Base-by-base conservation (phyloP, 768 basidiomycete genomes). In the Lactifluus echinatus region DNA sequence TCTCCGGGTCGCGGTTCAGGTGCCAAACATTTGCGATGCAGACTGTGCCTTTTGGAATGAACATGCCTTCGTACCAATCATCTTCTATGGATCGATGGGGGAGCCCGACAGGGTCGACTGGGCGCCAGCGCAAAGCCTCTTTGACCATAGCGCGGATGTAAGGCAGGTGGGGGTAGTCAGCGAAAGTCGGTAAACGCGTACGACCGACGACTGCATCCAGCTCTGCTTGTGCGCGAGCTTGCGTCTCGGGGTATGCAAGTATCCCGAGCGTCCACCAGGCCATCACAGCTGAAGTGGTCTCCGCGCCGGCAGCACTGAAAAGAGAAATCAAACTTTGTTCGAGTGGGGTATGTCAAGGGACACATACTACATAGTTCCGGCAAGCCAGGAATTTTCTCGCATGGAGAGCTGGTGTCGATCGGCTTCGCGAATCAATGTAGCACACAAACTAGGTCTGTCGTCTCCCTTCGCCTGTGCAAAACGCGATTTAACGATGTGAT, bases 321-420 rank as follows among this genome's bases (percentile, higher is more conserved):
- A 8, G 10, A 4, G 4, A 7, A 19, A 23, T 49, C 39, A 45
- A 39, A 34, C 10, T 15, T 3, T 12, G 42, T 40, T 28, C 24
- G 4, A 53, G 15, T 6, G 6, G n/a, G 10, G 36, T 39, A 8
- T 17, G 17, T 19, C 12, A 8, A 56, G 43, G 10, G 34, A 56
- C 24, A 63, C 58, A 11, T 62, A 64, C 62, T 58, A 64, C 64
- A 66, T 55, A 7, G 61, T 64, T 31, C 49, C 65, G 3, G 61
- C 46, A 12, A 66, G 57, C 66, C 66, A 66, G 6, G 53, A 54
- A 14, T 54, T 59, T 50, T 62, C 59, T 31, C 43, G 39, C 42
- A 40, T 50, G 5, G 59, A 60, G 19, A 60, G 31, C 6, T 59
- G 34, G 40, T 57, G 44, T 34, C 56, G 47, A 19, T 36, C 50